phyloP scores from a whole-genome alignment of 164 flowering plant genomes.

The Euptelea pleiosperma region DNA sequence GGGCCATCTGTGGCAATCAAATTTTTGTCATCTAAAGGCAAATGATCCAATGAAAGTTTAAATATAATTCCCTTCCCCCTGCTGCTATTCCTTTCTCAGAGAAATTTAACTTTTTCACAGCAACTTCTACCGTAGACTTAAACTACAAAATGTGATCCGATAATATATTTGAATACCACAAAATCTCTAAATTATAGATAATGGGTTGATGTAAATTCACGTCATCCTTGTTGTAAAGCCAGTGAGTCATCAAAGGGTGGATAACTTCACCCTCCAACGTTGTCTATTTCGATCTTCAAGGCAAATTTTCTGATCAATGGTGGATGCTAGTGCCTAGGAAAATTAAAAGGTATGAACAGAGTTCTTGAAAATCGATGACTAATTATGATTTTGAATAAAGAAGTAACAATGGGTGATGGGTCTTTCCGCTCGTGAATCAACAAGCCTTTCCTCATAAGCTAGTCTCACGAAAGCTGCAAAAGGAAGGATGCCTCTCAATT shows the following conservation, averaged over 20 bases:
- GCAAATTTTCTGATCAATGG: slow-evolving; percentile 22
- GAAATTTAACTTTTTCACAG: slow-evolving; percentile 30
- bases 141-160: slow-evolving; percentile 39
- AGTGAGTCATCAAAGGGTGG: slow-evolving; percentile 24
- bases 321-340: slow-evolving; percentile 17
- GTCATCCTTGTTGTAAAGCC: slow-evolving; percentile 55
- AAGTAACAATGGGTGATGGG: slow-evolving; percentile 12
- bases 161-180: slow-evolving; percentile 32
- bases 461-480: too few relatives aligned
- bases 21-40: background rate
- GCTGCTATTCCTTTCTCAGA: slow-evolving; percentile 4
- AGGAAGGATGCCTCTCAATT: too few relatives aligned
- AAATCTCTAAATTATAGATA: slow-evolving; percentile 40
- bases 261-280: slow-evolving; percentile 35
- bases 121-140: slow-evolving; percentile 32
- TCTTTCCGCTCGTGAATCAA: slow-evolving; percentile 20
- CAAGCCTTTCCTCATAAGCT: slow-evolving; percentile 18
- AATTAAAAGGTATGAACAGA: slow-evolving; percentile 47
- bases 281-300: slow-evolving; percentile 45
- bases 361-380: slow-evolving; percentile 11
- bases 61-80: background rate
- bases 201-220: slow-evolving; percentile 39
- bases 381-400: slow-evolving; percentile 31
- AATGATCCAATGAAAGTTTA: background rate
- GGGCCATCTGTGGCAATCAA: slow-evolving; percentile 1